phyloP scores from a whole-genome alignment of 345 rosid genomes.

The Brassica carinata region DNA sequence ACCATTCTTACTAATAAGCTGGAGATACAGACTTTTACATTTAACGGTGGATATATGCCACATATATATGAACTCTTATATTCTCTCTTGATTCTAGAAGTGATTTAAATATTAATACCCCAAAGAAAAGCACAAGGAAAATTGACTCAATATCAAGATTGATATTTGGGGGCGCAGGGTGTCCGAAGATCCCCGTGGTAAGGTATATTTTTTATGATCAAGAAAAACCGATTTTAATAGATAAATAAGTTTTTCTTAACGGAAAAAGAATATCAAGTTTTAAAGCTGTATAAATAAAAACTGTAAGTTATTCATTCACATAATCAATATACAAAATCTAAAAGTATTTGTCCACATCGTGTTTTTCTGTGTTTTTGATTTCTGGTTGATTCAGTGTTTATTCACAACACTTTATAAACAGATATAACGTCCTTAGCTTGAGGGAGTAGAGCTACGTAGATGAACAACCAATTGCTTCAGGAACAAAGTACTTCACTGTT shows the following conservation, averaged over 20 bases:
- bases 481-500: conserved; percentile 50
- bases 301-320: too few species aligned
- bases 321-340: too few species aligned
- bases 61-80: background rate
- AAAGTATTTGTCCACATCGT: too few species aligned
- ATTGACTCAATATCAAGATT: too few species aligned
- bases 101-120: background rate
- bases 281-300: background rate
- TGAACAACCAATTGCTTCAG: conserved; percentile 15
- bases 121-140: background rate
- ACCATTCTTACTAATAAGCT: background rate
- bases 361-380: background rate
- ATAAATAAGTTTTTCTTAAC: background rate
- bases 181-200: background rate
- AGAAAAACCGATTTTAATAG: too few species aligned
- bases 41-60: background rate
- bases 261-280: background rate
- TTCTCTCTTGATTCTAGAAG: too few species aligned
- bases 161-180: background rate
- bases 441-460: conserved; percentile 25
- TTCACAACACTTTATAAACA: background rate
- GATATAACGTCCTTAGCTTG: background rate
- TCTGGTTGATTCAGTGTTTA: background rate
- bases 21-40: background rate
- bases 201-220: too few species aligned